Evolutionary conservation across 2,329 filamentous ascomycete genomes (phyloP), one percentile per base, ranked within the genome.

Genomic region (Diaporthe longicolla): DNA sequence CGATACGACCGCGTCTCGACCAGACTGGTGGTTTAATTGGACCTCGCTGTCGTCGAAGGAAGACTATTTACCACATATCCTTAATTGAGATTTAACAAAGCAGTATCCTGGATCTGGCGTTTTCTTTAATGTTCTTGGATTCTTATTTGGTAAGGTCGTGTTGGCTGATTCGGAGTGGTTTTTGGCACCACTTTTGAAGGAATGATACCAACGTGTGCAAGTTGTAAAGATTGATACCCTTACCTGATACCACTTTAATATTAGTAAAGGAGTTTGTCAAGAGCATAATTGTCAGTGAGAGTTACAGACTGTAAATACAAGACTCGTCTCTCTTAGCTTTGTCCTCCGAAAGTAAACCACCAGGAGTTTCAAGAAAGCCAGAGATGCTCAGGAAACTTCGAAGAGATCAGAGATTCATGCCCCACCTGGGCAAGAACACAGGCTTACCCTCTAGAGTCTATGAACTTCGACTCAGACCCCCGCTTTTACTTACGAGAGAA

Each of bases 221-320:
- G 50, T 40, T 24, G 17, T 32, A 45, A 71, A 59, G 52, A 52
- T 48, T 68, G 61, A 73, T 70, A 72, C 61, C 61, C 70, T 69
- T 61, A 70, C 61, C 69, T 61, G 54, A 73, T 50, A 69, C 55
- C 59, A 58, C 15, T 35, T 48, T 71, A 69, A 73, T 70, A 21
- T 29, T n/a, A 35, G 19, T 29, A 71, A 54, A n/a, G 4, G 10
- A 29, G 10, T n/a, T 21, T 37, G 11, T n/a, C 13, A 6, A 24
- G 37, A 11, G 4, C 4, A 21, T 35, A n/a, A 8, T 24, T 13
- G 11, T 7, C 26, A 15, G 37, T 29, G 40, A 48, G 32, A 48
- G 4, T 17, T 9, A 4, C 11, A 9, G n/a, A 19, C 7, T 29
- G 17, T 2, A 26, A 48, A 21, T 32, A 2, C 10, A 21, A 48